These are phyloP conservation scores for Boletus pseudopeckii DNA, from an alignment of 768 basidiomycete genomes.

Conservation along the genomic window DNA sequence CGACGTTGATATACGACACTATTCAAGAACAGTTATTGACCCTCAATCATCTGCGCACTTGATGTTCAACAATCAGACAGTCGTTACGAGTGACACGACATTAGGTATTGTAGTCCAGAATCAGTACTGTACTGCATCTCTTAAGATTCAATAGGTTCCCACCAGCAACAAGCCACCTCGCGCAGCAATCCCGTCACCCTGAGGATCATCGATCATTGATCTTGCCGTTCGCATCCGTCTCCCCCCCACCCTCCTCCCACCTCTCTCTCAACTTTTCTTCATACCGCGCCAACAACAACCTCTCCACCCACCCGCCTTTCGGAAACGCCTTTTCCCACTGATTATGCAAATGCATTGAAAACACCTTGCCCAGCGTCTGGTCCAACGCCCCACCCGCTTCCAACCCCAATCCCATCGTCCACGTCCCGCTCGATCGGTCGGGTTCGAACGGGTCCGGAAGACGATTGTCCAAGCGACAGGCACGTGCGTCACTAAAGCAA, in stretches of 20 bases:
- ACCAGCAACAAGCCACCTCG: background rate
- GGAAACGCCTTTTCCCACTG: conserved; percentile 93
- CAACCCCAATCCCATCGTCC: conserved; percentile 64
- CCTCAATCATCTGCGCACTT: no score
- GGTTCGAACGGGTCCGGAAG: conserved; percentile 86
- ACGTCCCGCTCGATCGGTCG: conserved; percentile 51
- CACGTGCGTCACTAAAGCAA: conserved; percentile 90
- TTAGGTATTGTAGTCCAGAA: background rate
- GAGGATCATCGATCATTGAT: background rate
- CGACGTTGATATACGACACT: no score
- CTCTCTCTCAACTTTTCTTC: conserved; percentile 35
- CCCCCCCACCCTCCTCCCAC: background rate
- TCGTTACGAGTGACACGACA: background rate
- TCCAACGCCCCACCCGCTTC: conserved; percentile 65
- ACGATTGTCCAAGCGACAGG: conserved; percentile 89
- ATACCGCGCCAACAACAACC: conserved; percentile 66
- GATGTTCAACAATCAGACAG: background rate
- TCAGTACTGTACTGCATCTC: background rate
- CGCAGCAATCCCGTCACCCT: background rate
- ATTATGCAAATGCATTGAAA: conserved; percentile 91
- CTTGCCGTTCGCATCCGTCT: background rate
- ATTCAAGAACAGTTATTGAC: no score
- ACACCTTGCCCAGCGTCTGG: conserved; percentile 62
- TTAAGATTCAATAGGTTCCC: background rate
- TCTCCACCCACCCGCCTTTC: conserved; percentile 78